Evolutionary conservation across 1,139 yeast species (phyloP).

Genomic region (Eremothecium cymbalariae): DNA sequence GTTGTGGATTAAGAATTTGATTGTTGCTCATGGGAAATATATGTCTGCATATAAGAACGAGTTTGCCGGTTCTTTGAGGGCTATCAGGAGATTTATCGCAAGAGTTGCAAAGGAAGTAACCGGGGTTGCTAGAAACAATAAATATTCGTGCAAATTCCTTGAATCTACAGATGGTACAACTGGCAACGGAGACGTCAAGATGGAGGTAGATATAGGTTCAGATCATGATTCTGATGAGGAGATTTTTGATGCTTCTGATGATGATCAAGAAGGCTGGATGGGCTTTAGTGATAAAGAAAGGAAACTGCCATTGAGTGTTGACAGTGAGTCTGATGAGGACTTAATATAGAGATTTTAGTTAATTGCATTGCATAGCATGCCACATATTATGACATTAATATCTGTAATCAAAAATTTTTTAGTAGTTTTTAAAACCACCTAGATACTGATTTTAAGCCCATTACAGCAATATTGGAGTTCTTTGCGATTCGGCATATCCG

Average conservation of each 20-base stretch:
- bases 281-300: conserved; percentile 24
- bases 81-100: conserved; percentile 66
- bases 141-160: conserved; percentile 43
- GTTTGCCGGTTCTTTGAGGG: conserved; percentile 59
- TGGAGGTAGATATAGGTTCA: neutral
- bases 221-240: conserved; percentile 29
- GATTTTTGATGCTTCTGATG: conserved; percentile 12
- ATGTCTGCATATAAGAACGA: conserved; percentile 56
- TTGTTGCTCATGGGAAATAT: conserved; percentile 70
- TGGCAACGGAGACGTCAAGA: conserved; percentile 18
- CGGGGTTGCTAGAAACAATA: conserved; percentile 46
- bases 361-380: too few species aligned
- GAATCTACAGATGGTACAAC: conserved; percentile 32
- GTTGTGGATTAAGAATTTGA: conserved; percentile 65
- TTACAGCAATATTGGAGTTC: too few species aligned
- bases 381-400: too few species aligned
- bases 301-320: conserved; percentile 17
- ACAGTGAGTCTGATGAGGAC: conserved; percentile 15
- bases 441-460: too few species aligned
- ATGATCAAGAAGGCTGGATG: conserved; percentile 29
- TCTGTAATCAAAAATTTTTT: too few species aligned
- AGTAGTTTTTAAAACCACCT: too few species aligned
- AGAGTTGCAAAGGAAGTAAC: conserved; percentile 70
- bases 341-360: conserved; percentile 9
- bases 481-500: too few species aligned